Percentiles rank a stretch among this genome's conserved stretches.
These are phyloP conservation scores for Xylariaceae sp. DNA, from an alignment of 2,329 filamentous ascomycete genomes.

Conservation along the genomic window DNA sequence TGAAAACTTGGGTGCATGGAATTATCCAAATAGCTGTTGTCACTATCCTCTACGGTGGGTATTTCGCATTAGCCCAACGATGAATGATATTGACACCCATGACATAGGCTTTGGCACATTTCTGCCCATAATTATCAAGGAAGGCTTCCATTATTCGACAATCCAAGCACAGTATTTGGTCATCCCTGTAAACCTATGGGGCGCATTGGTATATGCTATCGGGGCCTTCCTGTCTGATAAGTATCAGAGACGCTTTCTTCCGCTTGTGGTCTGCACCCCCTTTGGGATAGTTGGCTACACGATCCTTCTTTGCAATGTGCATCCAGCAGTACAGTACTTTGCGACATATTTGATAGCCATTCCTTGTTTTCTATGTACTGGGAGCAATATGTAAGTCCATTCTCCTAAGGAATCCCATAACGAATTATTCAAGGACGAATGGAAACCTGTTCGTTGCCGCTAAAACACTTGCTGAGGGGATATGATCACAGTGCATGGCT, in stretches of 20 bases:
- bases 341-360: slow-evolving; percentile 34
- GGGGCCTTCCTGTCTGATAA: slow-evolving; percentile 43
- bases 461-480: neutral
- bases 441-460: neutral
- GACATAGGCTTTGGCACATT: slow-evolving; percentile 42
- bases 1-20: slow-evolving; percentile 34
- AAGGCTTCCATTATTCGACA: slow-evolving; percentile 42
- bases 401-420: neutral
- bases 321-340: slow-evolving; percentile 30
- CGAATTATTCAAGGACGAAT: neutral
- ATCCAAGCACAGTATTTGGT: slow-evolving; percentile 44
- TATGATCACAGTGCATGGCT: slow-evolving; percentile 28
- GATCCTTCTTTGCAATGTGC: slow-evolving; percentile 28
- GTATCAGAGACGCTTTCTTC: slow-evolving; percentile 41
- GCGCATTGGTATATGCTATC: slow-evolving; percentile 42
- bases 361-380: slow-evolving; percentile 31
- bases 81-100: neutral
- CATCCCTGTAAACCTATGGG: slow-evolving; percentile 46
- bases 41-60: slow-evolving; percentile 41
- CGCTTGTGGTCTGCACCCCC: slow-evolving; percentile 37
- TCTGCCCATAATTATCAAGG: slow-evolving; percentile 45
- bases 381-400: slow-evolving; percentile 29
- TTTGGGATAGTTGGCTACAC: slow-evolving; percentile 33
- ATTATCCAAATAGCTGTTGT: slow-evolving; percentile 43
- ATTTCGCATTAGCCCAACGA: neutral